Evolutionary conservation across 441 rosid species (phyloP).

Genomic region (Erysimum cheiri): DNA sequence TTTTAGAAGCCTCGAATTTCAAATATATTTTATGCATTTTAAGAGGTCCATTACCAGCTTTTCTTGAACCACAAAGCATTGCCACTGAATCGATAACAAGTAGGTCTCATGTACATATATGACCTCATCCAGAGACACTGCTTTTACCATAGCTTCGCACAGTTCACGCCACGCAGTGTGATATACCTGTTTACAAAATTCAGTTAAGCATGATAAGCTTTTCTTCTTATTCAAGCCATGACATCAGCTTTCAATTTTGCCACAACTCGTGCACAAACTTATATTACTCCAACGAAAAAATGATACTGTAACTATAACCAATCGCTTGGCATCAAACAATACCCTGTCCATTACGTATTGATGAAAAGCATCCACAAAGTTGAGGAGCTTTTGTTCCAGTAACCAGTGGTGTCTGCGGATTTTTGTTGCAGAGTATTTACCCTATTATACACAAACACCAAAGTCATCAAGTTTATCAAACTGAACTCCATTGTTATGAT

Average conservation of each 20-base stretch:
- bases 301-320: constrained; percentile 13
- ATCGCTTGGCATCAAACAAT: constrained; percentile 22
- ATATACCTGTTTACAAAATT: constrained; percentile 66
- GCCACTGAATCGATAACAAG: constrained; percentile 89
- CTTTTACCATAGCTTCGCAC: constrained; percentile 85
- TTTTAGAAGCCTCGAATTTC: not conserved
- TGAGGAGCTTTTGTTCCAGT: constrained; percentile 96
- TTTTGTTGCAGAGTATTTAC: constrained; percentile 61
- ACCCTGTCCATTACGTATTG: constrained; percentile 99
- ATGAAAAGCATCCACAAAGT: constrained; percentile 84
- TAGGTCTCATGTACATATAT: constrained; percentile 96
- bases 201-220: not conserved
- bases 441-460: constrained; percentile 53
- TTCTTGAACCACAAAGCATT: constrained; percentile 94
- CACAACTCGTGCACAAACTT: constrained; percentile 2
- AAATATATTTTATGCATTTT: not conserved
- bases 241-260: constrained; percentile 11
- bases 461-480: constrained; percentile 19
- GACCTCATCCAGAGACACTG: constrained; percentile 93
- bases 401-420: constrained; percentile 81
- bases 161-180: constrained; percentile 97
- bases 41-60: constrained; percentile 66
- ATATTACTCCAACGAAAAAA: not conserved
- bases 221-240: not conserved
- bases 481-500: constrained; percentile 15